A percentile compares a stretch with the other conserved stretches of the same genome.
These are phyloP conservation scores for Periglandula ipomoeae DNA, from an alignment of 2,329 filamentous ascomycete genomes.

Conservation along the genomic window DNA sequence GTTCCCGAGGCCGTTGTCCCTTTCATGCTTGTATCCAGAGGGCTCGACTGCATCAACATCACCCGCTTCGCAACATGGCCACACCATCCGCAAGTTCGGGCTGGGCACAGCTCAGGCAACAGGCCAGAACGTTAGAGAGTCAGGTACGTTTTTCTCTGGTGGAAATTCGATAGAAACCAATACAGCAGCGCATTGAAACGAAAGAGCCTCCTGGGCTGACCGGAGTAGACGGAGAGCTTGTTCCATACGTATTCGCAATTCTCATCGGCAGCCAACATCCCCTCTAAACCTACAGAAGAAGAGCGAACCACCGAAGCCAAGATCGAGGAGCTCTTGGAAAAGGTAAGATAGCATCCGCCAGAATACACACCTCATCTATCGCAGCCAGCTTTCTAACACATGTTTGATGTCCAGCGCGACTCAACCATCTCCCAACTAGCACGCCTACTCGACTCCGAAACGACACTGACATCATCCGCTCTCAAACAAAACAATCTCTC, in stretches of 20 bases:
- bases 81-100: slow-evolving; percentile 49
- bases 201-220: background rate
- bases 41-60: background rate
- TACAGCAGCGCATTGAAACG: background rate
- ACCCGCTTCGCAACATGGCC: slow-evolving; percentile 32
- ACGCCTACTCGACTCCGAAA: slow-evolving; percentile 88
- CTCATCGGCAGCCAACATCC: slow-evolving; percentile 68
- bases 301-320: slow-evolving; percentile 72
- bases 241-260: slow-evolving; percentile 89
- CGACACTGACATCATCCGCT: slow-evolving; percentile 75
- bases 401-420: slow-evolving; percentile 55
- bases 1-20: background rate
- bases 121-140: slow-evolving; percentile 78
- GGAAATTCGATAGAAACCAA: background rate
- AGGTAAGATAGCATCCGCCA: slow-evolving; percentile 31
- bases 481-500: slow-evolving; percentile 96
- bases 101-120: slow-evolving; percentile 92
- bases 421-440: slow-evolving; percentile 70
- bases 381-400: background rate
- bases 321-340: slow-evolving; percentile 75
- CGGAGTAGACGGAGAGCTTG: slow-evolving; percentile 64
- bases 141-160: slow-evolving; percentile 50
- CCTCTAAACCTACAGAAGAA: slow-evolving; percentile 75
- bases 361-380: too few species aligned
- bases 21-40: background rate